phyloP scores from a whole-genome alignment of 1,139 yeast genomes.

The Lodderomyces theae region DNA sequence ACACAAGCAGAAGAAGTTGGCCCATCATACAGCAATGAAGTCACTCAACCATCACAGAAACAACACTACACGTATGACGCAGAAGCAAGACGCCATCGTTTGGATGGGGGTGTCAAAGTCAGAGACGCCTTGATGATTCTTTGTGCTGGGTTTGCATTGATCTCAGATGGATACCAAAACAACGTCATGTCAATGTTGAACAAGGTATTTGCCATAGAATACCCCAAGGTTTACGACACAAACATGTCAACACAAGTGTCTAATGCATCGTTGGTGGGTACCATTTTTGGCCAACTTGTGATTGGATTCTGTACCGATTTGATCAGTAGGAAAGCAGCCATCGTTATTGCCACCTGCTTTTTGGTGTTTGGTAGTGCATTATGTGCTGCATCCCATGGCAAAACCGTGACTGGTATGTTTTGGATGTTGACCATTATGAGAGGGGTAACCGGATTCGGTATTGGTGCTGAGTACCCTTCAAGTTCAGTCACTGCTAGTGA shows the following conservation, averaged over 20 bases:
- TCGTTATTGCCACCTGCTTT: conserved; percentile 43
- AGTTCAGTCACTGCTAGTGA: conserved; percentile 69
- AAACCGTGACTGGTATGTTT: conserved; percentile 43
- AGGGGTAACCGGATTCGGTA: conserved; percentile 71
- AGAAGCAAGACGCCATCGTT: conserved; percentile 32
- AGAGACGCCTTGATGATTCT: conserved; percentile 37
- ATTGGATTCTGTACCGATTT: conserved; percentile 47
- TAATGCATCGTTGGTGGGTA: conserved; percentile 48
- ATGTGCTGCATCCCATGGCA: conserved; percentile 52
- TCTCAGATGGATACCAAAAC: conserved; percentile 54
- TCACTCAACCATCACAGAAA: neutral
- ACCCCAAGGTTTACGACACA: conserved; percentile 31
- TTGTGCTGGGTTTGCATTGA: conserved; percentile 51
- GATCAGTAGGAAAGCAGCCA: conserved; percentile 47
- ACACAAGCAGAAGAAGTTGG: conserved; percentile 1
- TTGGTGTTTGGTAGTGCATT: conserved; percentile 44
- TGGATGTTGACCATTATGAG: conserved; percentile 69
- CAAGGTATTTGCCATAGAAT: conserved; percentile 31
- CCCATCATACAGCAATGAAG: neutral
- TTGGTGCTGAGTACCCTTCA: conserved; percentile 77
- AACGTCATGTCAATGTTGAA: conserved; percentile 50
- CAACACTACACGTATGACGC: conserved; percentile 32
- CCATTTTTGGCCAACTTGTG: conserved; percentile 48
- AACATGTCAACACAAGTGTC: conserved; percentile 46
- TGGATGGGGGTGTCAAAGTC: conserved; percentile 25